phyloP scores from a whole-genome alignment of 441 rosid genomes.

The Biscutella laevigata region DNA sequence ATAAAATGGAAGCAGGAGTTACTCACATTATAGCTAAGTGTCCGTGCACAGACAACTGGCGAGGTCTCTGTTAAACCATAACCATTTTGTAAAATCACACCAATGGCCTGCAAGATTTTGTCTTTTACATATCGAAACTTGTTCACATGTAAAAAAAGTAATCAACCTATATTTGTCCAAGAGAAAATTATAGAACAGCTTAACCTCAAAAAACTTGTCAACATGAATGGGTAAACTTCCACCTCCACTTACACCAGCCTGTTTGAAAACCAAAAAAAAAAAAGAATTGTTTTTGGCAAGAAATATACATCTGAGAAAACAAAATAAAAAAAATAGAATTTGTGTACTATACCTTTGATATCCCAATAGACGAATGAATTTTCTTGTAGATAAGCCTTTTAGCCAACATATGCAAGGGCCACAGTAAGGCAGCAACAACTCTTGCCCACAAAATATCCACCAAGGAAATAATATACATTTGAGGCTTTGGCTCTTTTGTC shows the following conservation, averaged over 20 bases:
- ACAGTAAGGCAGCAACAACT: conserved; percentile 54
- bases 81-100: conserved; percentile 70
- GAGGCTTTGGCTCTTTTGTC: conserved; percentile 52
- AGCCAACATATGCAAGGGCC: conserved; percentile 81
- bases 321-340: not conserved
- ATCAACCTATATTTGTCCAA: not conserved
- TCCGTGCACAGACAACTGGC: conserved; percentile 78
- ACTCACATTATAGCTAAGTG: conserved; percentile 62
- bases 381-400: conserved; percentile 61
- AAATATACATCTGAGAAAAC: not conserved
- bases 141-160: not conserved
- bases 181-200: not conserved
- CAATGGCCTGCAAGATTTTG: conserved; percentile 61
- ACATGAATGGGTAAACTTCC: conserved; percentile 74
- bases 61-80: conserved; percentile 95
- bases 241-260: conserved; percentile 97
- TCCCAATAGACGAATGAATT: conserved; percentile 75
- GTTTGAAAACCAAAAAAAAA: conserved; percentile 21
- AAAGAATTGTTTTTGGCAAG: not conserved
- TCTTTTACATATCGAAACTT: conserved; percentile 4
- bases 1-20: not conserved
- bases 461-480: conserved; percentile 41
- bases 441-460: conserved; percentile 66
- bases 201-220: conserved; percentile 90
- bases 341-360: conserved; percentile 53